Base-by-base conservation (phyloP, 331 rosid species). In the Prunus yedoensis region DNA sequence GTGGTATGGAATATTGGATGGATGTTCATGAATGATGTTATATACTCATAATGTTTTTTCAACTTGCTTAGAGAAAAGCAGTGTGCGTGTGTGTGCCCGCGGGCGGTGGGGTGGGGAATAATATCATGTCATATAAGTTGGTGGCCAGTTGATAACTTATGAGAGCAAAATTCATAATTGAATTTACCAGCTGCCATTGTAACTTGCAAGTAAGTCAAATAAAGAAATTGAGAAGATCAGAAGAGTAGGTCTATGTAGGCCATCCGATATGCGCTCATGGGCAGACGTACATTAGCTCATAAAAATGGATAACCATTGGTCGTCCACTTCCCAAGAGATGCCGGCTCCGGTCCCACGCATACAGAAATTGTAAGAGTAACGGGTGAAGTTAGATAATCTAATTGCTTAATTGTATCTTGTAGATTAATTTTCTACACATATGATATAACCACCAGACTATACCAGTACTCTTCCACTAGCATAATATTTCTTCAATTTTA, bases 261-360 rank as follows among this genome's bases (percentile, higher is more conserved):
- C 35, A 63, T 9, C 68, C 47, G 49, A 32, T 47, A 13, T 49
- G 69, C 51, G 10, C 70, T 65, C 51, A 65, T 65, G 70, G 70
- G 10, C 52, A n/a, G 18, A 65, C 30, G 10, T 10, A 38, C 14
- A 65, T 38, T 41, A 28, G 52, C 18, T 63, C 11, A 11, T 35
- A 63, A 1, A 32, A 63, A 63, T 32, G 47, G 68, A 32, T 63
- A 32, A 13, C 21, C 47, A 63, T 32, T 63, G 57, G 57, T 51
- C 2, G 56, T 16, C 21, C 21, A 10, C 12, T 30, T 62, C 8
- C 14, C 47, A 16, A 32, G 15, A 63, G 56, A 51, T 17, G 32
- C 3, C 11, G 9, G 41, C 41, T 63, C 47, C 25, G 47, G 46
- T 63, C 68, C 68, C 5, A 8, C 7, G 8, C 68, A 17, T 62